Evolutionary conservation across 2,329 filamentous ascomycete species (phyloP), one percentile per base, ranked within the genome.

Genomic region (Venturia asperata): DNA sequence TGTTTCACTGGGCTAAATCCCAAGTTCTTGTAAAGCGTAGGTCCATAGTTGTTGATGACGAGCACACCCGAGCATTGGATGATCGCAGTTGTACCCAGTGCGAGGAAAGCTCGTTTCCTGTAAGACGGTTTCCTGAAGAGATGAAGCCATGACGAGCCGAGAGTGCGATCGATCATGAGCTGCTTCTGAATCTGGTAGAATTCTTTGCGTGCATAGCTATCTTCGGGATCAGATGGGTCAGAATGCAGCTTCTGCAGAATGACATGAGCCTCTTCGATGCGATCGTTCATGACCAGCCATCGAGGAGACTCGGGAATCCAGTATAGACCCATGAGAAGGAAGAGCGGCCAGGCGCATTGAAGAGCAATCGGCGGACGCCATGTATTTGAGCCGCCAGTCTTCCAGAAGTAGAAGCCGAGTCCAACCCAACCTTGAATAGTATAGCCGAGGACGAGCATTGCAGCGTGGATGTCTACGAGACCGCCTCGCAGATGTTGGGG

Each of bases 381-480:
- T 64, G 63, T 67, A 49, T 71, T 69, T 19, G 68, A 61, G 41
- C 27, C 64, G 62, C 60, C 69, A 43, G 64, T 67, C 21, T 65
- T 67, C 67, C 67, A 71, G 63, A 71, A 73, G 66, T 68, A 72
- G 65, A 72, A 72, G 13, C 68, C 68, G 64, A 70, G 71, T 30
- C 72, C 71, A 27, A 70, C 66, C 70, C 71, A 72, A 27, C 66
- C 67, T 65, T 68, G 64, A n/a, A 68, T 58, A 3, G 65, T 66
- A 64, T 72, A 72, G 55, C 70, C 70, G 24, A 69, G 63, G 17
- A 70, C 42, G 37, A 72, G 67, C n/a, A 67, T 65, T 1, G 74
- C 70, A 24, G 70, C 73, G 61, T 76, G 73, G 17, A 75, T 69
- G 39, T 74, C 71, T 37, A 76, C 72, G 1, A 76, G 69, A 30